Evolutionary conservation across 352 stramenopile species (phyloP), one percentile per base, ranked within the genome.

Genomic region (Salisapilia sapeloensis): DNA sequence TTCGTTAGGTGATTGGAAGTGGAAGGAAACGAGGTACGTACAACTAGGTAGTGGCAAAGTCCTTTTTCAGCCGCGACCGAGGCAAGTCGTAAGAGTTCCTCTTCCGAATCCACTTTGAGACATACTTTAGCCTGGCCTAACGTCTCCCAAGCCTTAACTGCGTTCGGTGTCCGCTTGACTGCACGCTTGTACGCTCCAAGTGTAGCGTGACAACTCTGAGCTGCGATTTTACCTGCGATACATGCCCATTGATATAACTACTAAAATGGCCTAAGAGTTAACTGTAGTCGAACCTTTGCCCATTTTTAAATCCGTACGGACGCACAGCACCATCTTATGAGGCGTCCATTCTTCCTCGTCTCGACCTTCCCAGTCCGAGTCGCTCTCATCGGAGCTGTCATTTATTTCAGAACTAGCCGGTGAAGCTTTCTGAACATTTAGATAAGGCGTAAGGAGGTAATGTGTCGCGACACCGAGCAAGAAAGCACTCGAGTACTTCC

Each of bases 251-350:
- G 15, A 6, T 14, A 26, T 5, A 43, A 15, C n/a, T n/a, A n/a
- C n/a, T n/a, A n/a, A n/a, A 28, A 36, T 78, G 56, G 20, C 58
- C 61, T 33, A 49, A 75, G 40, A 72, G 53, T 7, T 8, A 7
- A 66, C 54, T 10, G 49, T 56, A 31, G 78, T 62, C 54, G 57
- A 74, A 78, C 90, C 92, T 64, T 97, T 97, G 48, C 84, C 83
- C 92, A 98, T 98, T 49, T 85, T 90, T 26, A 98, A 59, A 55
- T 94, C 75, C 21, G 76, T 93, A 44, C 93, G 92, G 45, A 97
- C 92, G 40, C 81, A 93, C 13, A 98, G 66, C 33, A 97, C 80
- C 85, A 96, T 96, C 46, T 92, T 93, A 58, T 91, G 75, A 14
- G 71, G 71, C 39, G 62, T 37, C 59, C 52, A 84, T 39, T 33